Conservation (phyloP, 176 grass and related monocot genomes). For the Urochloa ruziziensis region DNA sequence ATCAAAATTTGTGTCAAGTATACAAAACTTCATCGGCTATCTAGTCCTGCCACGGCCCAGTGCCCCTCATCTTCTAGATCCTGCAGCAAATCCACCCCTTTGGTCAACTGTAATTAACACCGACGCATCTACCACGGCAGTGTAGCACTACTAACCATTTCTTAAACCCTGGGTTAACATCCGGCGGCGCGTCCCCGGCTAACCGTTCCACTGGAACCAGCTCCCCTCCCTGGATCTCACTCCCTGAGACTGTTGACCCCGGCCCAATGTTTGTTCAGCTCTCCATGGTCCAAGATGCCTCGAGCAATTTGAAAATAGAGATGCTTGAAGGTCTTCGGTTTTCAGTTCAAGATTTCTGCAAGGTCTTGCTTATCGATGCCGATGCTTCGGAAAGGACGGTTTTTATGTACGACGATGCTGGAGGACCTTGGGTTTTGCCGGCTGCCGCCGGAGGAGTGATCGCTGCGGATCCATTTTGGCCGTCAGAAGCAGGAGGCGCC, state of each 20-base stretch:
- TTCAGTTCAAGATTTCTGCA: slow-evolving; percentile 14
- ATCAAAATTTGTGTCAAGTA: neutral
- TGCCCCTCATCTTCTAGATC: slow-evolving; percentile 17
- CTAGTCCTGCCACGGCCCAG: neutral
- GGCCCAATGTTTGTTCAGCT: neutral
- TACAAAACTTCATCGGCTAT: slow-evolving; percentile 1
- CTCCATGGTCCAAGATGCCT: slow-evolving; percentile 20
- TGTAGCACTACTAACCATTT: slow-evolving; percentile 20
- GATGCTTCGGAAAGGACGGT: neutral
- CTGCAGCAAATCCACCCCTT: neutral
- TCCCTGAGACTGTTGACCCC: neutral
- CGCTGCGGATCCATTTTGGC: neutral
- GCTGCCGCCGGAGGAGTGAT: neutral
- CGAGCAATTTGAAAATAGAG: too few relatives aligned
- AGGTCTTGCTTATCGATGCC: neutral
- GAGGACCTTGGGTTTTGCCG: neutral
- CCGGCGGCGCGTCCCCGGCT: neutral
- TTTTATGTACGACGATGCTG: neutral
- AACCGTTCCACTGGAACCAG: neutral
- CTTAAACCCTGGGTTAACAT: neutral
- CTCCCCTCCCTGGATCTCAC: neutral
- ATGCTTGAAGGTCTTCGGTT: neutral
- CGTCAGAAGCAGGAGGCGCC: neutral
- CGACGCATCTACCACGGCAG: neutral
- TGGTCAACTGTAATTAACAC: slow-evolving; percentile 44